phyloP scores from a whole-genome alignment of 2,329 filamentous ascomycete species.

The Fusarium transvaalense region DNA sequence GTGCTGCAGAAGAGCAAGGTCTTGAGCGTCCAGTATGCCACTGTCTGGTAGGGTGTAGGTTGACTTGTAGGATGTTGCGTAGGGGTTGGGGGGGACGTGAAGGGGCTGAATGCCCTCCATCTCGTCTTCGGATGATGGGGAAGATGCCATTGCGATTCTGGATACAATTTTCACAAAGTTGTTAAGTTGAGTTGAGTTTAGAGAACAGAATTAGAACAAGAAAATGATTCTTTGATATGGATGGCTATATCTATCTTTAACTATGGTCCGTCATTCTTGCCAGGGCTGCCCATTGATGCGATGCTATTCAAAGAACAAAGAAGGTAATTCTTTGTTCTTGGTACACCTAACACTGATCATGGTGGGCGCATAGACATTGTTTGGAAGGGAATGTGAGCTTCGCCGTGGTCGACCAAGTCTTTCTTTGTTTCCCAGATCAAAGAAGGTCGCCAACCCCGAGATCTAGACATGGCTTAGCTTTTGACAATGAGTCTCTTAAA shows the following conservation, averaged over 20 bases:
- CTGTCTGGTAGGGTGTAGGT: conserved; percentile 42
- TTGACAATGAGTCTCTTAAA: neutral
- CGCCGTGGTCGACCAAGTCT: neutral
- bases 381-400: neutral
- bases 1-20: conserved; percentile 52
- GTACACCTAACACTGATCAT: neutral
- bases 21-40: conserved; percentile 37
- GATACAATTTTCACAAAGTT: neutral
- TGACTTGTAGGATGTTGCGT: conserved; percentile 48
- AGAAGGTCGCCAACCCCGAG: neutral
- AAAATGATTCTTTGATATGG: conserved; percentile 8
- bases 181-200: neutral
- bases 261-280: neutral
- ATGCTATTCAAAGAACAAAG: conserved; percentile 43
- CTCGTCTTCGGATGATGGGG: conserved; percentile 12
- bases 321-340: conserved; percentile 35
- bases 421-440: conserved; percentile 21
- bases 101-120: conserved; percentile 10
- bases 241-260: conserved; percentile 11
- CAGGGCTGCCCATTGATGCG: neutral
- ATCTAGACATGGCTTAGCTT: neutral
- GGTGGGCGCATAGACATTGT: conserved; percentile 31
- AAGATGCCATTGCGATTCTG: conserved; percentile 9
- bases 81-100: conserved; percentile 45
- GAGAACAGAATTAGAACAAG: conserved; percentile 9